Base-by-base conservation (phyloP, 768 basidiomycete genomes). In the Lentinula edodes region DNA sequence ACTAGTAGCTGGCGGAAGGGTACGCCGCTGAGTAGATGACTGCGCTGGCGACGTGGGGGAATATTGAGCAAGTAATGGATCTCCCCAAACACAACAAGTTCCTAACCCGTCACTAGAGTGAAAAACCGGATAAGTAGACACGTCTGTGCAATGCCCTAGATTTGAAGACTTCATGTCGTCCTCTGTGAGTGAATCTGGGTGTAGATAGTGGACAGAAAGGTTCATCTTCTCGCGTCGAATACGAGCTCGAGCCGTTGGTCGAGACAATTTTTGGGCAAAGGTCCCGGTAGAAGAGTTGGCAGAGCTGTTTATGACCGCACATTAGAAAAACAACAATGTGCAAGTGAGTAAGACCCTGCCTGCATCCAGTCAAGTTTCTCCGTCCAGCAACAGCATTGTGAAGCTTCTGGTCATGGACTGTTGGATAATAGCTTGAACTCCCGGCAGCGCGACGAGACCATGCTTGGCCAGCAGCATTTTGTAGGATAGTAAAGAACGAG, bases 361-460 rank as follows among this genome's bases (percentile, higher is more conserved):
- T 35, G 61, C 57, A n/a, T 70, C 65, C 20, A 65, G 63, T 32
- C 63, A 70, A 58, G 75, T 73, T 32, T 70, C 18, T 12, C 18
- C n/a, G 23, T 20, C 46, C 20, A 48, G 12, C 6, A 65, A 20
- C 8, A 36, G 5, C 5, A 54, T 20, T 41, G 38, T 18, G 13
- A 9, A 18, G 0, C 20, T 36, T 38, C 16, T 54, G 18, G 35
- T 39, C 20, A 36, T 38, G 53, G 41, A 23, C 55, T 28, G 55
- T 56, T 2, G 55, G 43, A 34, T 41, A 34, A 41, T 23, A 23
- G 38, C 5, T 39, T 36, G 39, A 18, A 35, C 83, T 60, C 81
- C 83, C 42, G 73, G 73, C 60, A 80, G 80, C 4, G 83, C 73
- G 51, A 78, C 71, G 52, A 74, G 71, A 34, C 72, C 69, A 57